These are phyloP conservation scores for Xylogone sp. DNA, from an alignment of 2,329 filamentous ascomycete genomes.

Conservation along the genomic window DNA sequence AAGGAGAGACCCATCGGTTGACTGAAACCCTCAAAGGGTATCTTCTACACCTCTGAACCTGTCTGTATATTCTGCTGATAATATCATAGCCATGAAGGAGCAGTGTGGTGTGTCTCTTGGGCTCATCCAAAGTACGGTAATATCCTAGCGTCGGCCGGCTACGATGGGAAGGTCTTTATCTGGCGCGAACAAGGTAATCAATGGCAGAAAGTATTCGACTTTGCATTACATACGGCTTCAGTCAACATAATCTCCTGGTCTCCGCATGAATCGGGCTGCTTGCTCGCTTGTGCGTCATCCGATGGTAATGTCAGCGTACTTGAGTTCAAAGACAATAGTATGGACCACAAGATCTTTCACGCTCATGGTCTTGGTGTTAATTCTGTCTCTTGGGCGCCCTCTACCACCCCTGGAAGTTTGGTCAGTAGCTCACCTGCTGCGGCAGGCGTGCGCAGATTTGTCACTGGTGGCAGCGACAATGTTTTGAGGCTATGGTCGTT, in stretches of 20 bases:
- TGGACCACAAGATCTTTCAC: constrained; percentile 84
- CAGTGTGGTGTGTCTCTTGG: constrained; percentile 98
- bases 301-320: constrained; percentile 92
- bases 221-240: constrained; percentile 87
- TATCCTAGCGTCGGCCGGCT: constrained; percentile 91
- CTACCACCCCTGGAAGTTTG: constrained; percentile 77
- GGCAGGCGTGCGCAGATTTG: constrained; percentile 73
- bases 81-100: constrained; percentile 76
- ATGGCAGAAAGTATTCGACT: constrained; percentile 89
- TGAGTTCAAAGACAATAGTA: constrained; percentile 94
- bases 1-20: constrained; percentile 85
- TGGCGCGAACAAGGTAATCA: constrained; percentile 80
- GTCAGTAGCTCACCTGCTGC: constrained; percentile 66
- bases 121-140: constrained; percentile 98
- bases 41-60: constrained; percentile 16
- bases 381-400: constrained; percentile 91
- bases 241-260: constrained; percentile 98
- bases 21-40: constrained; percentile 94
- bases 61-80: constrained; percentile 12
- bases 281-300: constrained; percentile 89
- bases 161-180: constrained; percentile 97
- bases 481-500: constrained; percentile 90
- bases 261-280: constrained; percentile 92
- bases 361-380: constrained; percentile 95
- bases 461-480: constrained; percentile 93